Evolutionary conservation across 179 eudicot species (phyloP).

Genomic region (Drosera spatulata): DNA sequence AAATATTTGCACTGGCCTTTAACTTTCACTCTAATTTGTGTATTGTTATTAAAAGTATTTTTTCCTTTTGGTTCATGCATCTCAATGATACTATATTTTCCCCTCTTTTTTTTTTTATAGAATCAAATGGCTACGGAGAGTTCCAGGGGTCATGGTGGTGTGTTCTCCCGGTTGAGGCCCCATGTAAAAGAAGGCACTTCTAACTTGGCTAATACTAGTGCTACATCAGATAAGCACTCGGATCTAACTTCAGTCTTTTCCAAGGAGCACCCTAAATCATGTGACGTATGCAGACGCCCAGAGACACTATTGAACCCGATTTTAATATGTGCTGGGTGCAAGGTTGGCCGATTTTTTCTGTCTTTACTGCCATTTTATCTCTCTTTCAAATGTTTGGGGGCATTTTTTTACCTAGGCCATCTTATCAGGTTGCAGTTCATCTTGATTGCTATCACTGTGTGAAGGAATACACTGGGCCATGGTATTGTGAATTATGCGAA

Average conservation of each 20-base stretch:
- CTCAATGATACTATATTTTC: no score
- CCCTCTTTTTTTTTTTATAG: slow-evolving; percentile 11
- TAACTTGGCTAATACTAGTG: slow-evolving; percentile 36
- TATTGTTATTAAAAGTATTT: no score
- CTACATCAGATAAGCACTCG: slow-evolving; percentile 32
- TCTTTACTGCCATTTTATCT: not conserved
- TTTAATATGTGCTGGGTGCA: slow-evolving; percentile 83
- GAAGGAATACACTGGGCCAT: slow-evolving; percentile 73
- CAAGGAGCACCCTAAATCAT: slow-evolving; percentile 47
- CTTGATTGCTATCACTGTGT: slow-evolving; percentile 79
- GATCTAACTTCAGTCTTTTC: slow-evolving; percentile 35
- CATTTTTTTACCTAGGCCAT: slow-evolving; percentile 7
- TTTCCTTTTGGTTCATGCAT: no score
- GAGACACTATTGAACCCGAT: slow-evolving; percentile 76
- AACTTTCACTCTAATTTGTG: no score
- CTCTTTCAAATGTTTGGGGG: not conserved
- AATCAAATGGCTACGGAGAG: slow-evolving; percentile 36
- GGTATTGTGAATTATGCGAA: slow-evolving; percentile 95
- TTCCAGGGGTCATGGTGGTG: slow-evolving; percentile 35
- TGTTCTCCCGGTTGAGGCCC: slow-evolving; percentile 27
- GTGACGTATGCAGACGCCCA: slow-evolving; percentile 76
- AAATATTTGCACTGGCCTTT: not conserved
- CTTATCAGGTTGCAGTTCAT: slow-evolving; percentile 85
- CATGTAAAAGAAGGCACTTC: slow-evolving; percentile 53
- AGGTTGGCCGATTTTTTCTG: slow-evolving; percentile 38